These are phyloP conservation scores for Termitomyces sp. DNA, from an alignment of 768 basidiomycete genomes.

Conservation along the genomic window DNA sequence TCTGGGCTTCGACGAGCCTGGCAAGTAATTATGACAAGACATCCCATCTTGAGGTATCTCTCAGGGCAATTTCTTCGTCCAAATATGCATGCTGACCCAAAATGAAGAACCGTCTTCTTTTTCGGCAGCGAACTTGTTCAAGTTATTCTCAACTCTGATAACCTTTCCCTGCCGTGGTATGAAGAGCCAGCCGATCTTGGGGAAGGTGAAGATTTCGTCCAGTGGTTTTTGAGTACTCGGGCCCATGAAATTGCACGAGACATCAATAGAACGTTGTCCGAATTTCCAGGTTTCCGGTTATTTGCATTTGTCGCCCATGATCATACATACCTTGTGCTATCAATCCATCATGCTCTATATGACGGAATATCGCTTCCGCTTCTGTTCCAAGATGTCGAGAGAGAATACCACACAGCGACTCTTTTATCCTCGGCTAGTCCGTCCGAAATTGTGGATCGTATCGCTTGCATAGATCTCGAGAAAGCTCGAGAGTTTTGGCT, in stretches of 20 bases:
- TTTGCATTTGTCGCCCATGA: constrained; percentile 14
- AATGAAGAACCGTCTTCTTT: constrained; percentile 28
- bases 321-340: constrained; percentile 22
- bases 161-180: constrained; percentile 16
- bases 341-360: constrained; percentile 33
- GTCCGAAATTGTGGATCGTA: constrained; percentile 22
- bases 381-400: constrained; percentile 26
- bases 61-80: neutral
- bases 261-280: constrained; percentile 27
- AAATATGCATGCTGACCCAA: neutral
- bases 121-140: constrained; percentile 26
- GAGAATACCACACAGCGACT: constrained; percentile 18
- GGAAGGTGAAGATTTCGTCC: constrained; percentile 11
- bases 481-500: constrained; percentile 27
- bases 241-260: constrained; percentile 20
- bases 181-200: constrained; percentile 11
- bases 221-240: constrained; percentile 19
- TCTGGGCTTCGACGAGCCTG: constrained; percentile 30
- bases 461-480: constrained; percentile 20
- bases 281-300: constrained; percentile 23
- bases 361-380: constrained; percentile 31
- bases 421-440: constrained; percentile 8
- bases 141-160: constrained; percentile 22
- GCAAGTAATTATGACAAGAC: constrained; percentile 23
- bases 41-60: constrained; percentile 27